phyloP scores from a whole-genome alignment of 441 rosid genomes.

The Mallotus repandus region DNA sequence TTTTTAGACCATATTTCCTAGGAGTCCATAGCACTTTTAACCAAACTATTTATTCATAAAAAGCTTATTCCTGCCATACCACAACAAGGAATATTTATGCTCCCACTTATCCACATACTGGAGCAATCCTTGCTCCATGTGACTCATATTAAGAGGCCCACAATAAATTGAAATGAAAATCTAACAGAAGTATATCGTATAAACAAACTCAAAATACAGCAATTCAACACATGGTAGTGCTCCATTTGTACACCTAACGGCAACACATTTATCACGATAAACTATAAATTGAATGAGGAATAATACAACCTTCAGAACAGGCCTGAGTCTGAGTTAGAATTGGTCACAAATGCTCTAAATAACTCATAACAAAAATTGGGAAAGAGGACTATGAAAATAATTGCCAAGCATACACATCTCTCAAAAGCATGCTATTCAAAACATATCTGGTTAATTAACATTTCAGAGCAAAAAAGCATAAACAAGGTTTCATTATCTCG shows the following conservation, averaged over 20 bases:
- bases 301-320: not conserved
- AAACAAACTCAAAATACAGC: not conserved
- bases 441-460: not conserved
- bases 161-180: not conserved
- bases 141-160: not conserved
- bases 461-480: not conserved
- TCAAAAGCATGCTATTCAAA: not conserved
- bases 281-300: not conserved
- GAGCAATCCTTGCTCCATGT: not conserved
- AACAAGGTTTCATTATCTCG: slow-evolving; percentile 10
- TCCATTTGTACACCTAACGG: not conserved
- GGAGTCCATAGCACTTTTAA: not conserved
- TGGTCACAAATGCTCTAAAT: not conserved
- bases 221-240: not conserved
- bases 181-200: not conserved
- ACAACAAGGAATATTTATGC: not conserved
- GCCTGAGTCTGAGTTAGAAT: not conserved
- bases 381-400: slow-evolving; percentile 6
- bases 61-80: not conserved
- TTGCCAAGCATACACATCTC: not conserved
- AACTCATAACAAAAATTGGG: not conserved
- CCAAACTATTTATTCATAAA: not conserved
- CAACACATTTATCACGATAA: not conserved
- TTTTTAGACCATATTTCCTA: not conserved
- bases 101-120: not conserved